Evolutionary conservation across 805 yeast genomes (phyloP).

Genomic region (Metschnikowia aberdeeniae): DNA sequence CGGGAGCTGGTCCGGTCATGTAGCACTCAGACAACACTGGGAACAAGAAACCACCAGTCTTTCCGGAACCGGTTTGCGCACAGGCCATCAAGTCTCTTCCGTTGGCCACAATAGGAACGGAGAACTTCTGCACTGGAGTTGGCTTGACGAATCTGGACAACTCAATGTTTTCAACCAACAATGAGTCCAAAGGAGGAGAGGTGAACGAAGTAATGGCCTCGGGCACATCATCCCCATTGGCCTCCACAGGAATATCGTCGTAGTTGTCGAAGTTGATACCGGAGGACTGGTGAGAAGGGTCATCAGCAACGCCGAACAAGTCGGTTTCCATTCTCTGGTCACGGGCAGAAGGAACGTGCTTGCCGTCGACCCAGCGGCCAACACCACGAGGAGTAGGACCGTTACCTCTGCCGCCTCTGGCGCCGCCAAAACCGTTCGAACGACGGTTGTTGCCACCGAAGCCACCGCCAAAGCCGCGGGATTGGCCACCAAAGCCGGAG

Average conservation of each 20-base stretch:
- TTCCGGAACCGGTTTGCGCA: slow-evolving; percentile 99
- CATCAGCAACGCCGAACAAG: slow-evolving; percentile 78
- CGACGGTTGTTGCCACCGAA: slow-evolving; percentile 26
- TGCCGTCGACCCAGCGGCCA: slow-evolving; percentile 85
- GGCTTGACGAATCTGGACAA: slow-evolving; percentile 91
- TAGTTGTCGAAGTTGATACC: slow-evolving; percentile 99
- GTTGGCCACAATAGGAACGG: slow-evolving; percentile 83
- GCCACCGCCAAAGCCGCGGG: slow-evolving; percentile 13
- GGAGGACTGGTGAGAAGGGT: slow-evolving; percentile 75
- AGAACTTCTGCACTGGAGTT: slow-evolving; percentile 94
- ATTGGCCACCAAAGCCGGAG: slow-evolving; percentile 17
- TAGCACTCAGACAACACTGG: slow-evolving; percentile 93
- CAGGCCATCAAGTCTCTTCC: slow-evolving; percentile 95
- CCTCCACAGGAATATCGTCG: slow-evolving; percentile 98
- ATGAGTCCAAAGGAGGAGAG: slow-evolving; percentile 84
- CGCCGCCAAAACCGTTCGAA: slow-evolving; percentile 27
- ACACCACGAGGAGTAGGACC: slow-evolving; percentile 44
- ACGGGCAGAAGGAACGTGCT: slow-evolving; percentile 75
- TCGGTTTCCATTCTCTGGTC: slow-evolving; percentile 71
- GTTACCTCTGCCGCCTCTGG: slow-evolving; percentile 14
- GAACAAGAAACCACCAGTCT: slow-evolving; percentile 99
- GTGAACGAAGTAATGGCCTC: slow-evolving; percentile 87
- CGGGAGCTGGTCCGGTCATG: slow-evolving; percentile 76
- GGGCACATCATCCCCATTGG: slow-evolving; percentile 91
- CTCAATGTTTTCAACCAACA: slow-evolving; percentile 81